Conservation (phyloP, 108 stramenopile species). For the Stephanodiscus minutulus region DNA sequence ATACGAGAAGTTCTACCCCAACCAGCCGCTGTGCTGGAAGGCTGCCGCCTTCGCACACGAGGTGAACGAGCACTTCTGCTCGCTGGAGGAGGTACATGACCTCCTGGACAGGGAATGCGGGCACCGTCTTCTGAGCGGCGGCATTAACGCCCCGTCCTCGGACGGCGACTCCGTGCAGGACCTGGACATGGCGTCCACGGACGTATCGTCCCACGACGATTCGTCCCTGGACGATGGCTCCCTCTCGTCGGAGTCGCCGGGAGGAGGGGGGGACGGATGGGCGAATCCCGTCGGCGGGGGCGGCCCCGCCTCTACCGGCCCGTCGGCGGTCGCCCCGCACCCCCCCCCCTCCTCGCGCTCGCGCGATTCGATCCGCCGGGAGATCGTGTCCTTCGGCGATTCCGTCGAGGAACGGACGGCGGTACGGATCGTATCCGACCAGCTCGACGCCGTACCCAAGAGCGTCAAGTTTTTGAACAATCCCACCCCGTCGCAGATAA, state of each 20-base stretch:
- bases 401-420: slow-evolving; percentile 89
- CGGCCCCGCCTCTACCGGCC: too few relatives aligned
- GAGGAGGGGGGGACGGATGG: background rate
- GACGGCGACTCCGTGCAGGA: slow-evolving; percentile 37
- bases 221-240: slow-evolving; percentile 11
- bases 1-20: slow-evolving; percentile 88
- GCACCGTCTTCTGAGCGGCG: background rate
- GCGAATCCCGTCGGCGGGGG: slow-evolving; percentile 1
- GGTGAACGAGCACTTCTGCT: slow-evolving; percentile 80
- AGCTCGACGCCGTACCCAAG: slow-evolving; percentile 73
- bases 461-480: slow-evolving; percentile 78
- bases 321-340: slow-evolving; percentile 1
- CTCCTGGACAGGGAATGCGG: slow-evolving; percentile 47
- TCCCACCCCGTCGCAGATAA: slow-evolving; percentile 74
- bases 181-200: slow-evolving; percentile 44
- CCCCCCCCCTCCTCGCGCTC: background rate
- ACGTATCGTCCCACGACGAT: slow-evolving; percentile 42
- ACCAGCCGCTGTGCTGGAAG: slow-evolving; percentile 91
- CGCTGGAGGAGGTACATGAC: slow-evolving; percentile 49
- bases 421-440: slow-evolving; percentile 81
- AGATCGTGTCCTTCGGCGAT: slow-evolving; percentile 89
- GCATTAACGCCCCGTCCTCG: background rate
- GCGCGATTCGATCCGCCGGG: slow-evolving; percentile 27
- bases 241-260: slow-evolving; percentile 62
- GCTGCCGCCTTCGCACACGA: slow-evolving; percentile 94